phyloP scores from a whole-genome alignment of 2,329 filamentous ascomycete genomes.

The Didymella glomerata region DNA sequence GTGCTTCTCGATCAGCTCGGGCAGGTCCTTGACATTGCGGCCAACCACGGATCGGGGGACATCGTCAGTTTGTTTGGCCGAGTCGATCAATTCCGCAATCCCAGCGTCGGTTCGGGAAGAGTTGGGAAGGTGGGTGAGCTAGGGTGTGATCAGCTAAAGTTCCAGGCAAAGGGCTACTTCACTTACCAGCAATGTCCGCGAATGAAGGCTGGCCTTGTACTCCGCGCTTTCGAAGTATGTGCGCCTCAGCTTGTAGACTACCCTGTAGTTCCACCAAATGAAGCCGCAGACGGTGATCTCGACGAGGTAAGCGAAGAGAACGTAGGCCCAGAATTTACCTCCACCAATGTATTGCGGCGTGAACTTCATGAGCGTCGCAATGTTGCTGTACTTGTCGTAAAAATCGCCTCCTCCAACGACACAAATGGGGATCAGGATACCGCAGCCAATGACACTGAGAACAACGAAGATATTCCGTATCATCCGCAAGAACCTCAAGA shows the following conservation, averaged over 20 bases:
- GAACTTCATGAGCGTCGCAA: constrained; percentile 58
- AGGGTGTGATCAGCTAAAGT: constrained; percentile 11
- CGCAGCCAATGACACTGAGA: constrained; percentile 76
- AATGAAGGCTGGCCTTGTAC: constrained; percentile 86
- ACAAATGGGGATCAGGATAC: constrained; percentile 83
- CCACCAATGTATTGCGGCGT: constrained; percentile 65
- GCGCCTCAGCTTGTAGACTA: constrained; percentile 73
- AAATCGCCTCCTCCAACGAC: constrained; percentile 54
- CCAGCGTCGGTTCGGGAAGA: constrained; percentile 82
- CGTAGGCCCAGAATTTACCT: constrained; percentile 65
- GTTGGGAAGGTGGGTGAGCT: constrained; percentile 85
- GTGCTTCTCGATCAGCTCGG: constrained; percentile 83
- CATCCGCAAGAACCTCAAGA: constrained; percentile 88
- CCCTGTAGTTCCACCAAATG: constrained; percentile 88
- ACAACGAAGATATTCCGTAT: constrained; percentile 85
- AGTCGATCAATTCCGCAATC: constrained; percentile 82
- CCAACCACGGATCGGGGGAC: constrained; percentile 83
- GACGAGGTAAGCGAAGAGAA: constrained; percentile 68
- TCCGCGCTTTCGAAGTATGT: constrained; percentile 85
- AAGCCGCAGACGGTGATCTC: constrained; percentile 78
- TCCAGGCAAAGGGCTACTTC: not conserved
- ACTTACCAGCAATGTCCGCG: constrained; percentile 65
- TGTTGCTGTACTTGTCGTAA: constrained; percentile 37
- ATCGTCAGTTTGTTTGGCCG: constrained; percentile 76
- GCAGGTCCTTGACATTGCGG: constrained; percentile 89